phyloP scores from a whole-genome alignment of 495 filamentous ascomycete species.

The Daldinia decipiens region DNA sequence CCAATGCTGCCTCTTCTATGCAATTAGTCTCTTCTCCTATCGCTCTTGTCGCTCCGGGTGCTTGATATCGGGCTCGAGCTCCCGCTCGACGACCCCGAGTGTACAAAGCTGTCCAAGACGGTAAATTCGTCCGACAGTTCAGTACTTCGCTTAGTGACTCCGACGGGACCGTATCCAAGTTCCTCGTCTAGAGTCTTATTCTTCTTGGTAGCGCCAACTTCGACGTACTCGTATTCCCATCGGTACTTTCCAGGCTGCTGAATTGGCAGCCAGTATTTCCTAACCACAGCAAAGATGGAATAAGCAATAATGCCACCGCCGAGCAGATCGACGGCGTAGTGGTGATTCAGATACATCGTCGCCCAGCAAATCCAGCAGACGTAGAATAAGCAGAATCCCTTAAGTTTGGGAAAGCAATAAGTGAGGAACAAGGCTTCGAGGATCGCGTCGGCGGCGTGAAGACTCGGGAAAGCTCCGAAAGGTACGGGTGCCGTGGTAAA shows the following conservation, averaged over 20 bases:
- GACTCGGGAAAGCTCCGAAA: conserved; percentile 92
- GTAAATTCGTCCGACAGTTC: conserved; percentile 33
- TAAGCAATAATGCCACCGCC: conserved; percentile 83
- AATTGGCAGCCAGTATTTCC: conserved; percentile 81
- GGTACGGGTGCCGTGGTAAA: conserved; percentile 91
- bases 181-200: conserved; percentile 53
- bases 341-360: conserved; percentile 97
- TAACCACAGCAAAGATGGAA: conserved; percentile 81
- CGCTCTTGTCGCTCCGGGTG: conserved; percentile 32
- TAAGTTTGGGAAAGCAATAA: conserved; percentile 83
- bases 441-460: conserved; percentile 87
- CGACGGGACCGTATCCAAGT: conserved; percentile 43
- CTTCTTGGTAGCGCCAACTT: conserved; percentile 66
- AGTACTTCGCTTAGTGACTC: conserved; percentile 23
- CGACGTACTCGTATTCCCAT: conserved; percentile 96
- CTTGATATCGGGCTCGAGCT: conserved; percentile 32
- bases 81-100: conserved; percentile 37
- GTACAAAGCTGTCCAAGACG: conserved; percentile 39
- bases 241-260: conserved; percentile 81
- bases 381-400: conserved; percentile 80
- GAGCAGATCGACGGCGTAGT: conserved; percentile 93
- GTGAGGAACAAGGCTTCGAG: conserved; percentile 93
- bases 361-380: conserved; percentile 96
- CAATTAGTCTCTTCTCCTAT: conserved; percentile 35
- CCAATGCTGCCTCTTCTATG: conserved; percentile 20